phyloP scores from a whole-genome alignment of 1,284 basidiomycete species.

The Ceratobasidium sp. region DNA sequence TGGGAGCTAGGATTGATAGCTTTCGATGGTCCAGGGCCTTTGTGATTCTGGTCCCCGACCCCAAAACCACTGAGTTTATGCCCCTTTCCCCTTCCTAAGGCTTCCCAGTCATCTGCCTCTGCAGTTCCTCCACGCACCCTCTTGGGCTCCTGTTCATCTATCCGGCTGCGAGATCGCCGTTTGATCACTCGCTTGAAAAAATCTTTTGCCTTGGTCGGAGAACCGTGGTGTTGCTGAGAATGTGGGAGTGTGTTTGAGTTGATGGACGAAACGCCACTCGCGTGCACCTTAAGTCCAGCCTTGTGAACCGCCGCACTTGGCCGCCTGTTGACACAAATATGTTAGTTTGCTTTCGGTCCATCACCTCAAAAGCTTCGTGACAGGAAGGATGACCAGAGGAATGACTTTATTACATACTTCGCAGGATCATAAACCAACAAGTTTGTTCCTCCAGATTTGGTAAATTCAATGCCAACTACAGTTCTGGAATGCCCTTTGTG shows the following conservation, averaged over 20 bases:
- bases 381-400: neutral
- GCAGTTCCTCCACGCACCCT: conserved; percentile 19
- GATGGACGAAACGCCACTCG: neutral
- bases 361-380: neutral
- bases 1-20: neutral
- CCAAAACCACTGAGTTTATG: neutral
- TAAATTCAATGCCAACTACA: conserved; percentile 78
- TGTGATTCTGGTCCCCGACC: neutral
- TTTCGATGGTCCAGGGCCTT: neutral
- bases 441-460: conserved; percentile 61
- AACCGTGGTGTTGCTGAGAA: neutral
- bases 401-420: conserved; percentile 56
- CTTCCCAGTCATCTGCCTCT: conserved; percentile 18
- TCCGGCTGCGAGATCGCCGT: conserved; percentile 6
- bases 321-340: conserved; percentile 9
- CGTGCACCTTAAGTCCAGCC: conserved; percentile 21
- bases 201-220: conserved; percentile 21
- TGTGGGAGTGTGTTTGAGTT: neutral
- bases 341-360: neutral
- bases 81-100: conserved; percentile 17
- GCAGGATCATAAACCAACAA: conserved; percentile 80
- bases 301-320: conserved; percentile 13
- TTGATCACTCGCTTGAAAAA: conserved; percentile 35
- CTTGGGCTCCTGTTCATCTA: conserved; percentile 25
- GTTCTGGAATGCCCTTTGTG: conserved; percentile 82